Evolutionary conservation across 768 basidiomycete genomes (phyloP).

Genomic region (Hygrophoropsis aurantiaca): DNA sequence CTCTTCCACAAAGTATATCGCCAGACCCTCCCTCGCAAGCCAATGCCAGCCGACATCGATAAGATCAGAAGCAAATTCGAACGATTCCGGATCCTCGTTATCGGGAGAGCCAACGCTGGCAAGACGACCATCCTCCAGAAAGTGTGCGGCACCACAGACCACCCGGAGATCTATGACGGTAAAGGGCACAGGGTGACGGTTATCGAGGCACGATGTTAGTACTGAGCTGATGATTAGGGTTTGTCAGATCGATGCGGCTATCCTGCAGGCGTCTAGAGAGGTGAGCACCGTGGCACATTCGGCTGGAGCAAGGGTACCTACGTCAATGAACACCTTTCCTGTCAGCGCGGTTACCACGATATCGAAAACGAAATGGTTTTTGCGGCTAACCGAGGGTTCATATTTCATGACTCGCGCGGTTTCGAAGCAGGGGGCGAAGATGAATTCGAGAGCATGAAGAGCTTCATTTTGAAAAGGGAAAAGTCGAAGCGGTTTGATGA

Average conservation of each 20-base stretch:
- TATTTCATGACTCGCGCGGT: slow-evolving; percentile 44
- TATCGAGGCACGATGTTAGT: neutral
- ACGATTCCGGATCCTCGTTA: slow-evolving; percentile 41
- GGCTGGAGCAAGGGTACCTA: no score
- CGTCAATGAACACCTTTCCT: neutral
- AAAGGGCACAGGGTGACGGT: slow-evolving; percentile 15
- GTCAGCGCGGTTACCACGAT: slow-evolving; percentile 35
- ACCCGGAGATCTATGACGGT: slow-evolving; percentile 26
- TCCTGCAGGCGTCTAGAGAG: neutral
- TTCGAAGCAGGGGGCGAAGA: slow-evolving; percentile 34
- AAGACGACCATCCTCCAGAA: slow-evolving; percentile 41
- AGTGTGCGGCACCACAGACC: slow-evolving; percentile 35
- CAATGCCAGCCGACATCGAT: no score
- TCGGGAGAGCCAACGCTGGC: slow-evolving; percentile 41
- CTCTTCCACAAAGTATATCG: no score
- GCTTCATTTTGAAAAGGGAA: slow-evolving; percentile 30
- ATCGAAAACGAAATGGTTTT: slow-evolving; percentile 31
- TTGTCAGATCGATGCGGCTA: slow-evolving; percentile 1
- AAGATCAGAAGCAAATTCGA: no score
- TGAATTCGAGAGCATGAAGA: slow-evolving; percentile 28
- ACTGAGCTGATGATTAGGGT: neutral
- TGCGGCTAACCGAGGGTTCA: slow-evolving; percentile 29
- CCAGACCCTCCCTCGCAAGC: no score
- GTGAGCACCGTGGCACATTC: neutral
- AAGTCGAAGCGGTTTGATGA: slow-evolving; percentile 14